Evolutionary conservation across 2,329 filamentous ascomycete genomes (phyloP).

Genomic region (Ascosphaera acerosa): DNA sequence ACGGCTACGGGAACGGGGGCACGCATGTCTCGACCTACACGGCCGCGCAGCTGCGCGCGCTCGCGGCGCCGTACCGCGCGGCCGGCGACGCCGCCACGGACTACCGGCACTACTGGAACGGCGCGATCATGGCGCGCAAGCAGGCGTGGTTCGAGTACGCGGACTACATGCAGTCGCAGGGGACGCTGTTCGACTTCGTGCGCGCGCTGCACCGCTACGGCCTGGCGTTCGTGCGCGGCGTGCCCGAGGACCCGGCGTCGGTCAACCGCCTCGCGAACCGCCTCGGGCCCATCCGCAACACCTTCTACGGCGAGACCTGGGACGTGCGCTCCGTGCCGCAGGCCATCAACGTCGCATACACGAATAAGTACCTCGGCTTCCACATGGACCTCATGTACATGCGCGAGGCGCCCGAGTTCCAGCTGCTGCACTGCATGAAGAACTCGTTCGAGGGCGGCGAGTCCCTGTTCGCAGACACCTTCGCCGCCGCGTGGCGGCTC

Average conservation of each 20-base stretch:
- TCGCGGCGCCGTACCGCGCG: slow-evolving; percentile 6
- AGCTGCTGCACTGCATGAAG: slow-evolving; percentile 70
- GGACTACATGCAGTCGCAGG: slow-evolving; percentile 39
- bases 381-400: slow-evolving; percentile 92
- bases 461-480: slow-evolving; percentile 62
- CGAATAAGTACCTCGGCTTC: slow-evolving; percentile 52
- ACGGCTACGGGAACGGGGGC: slow-evolving; percentile 13
- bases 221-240: slow-evolving; percentile 47
- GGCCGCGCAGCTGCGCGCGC: slow-evolving; percentile 1
- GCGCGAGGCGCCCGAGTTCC: slow-evolving; percentile 49
- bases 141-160: slow-evolving; percentile 37
- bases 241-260: slow-evolving; percentile 40
- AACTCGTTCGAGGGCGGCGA: slow-evolving; percentile 60
- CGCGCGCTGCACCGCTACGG: slow-evolving; percentile 39
- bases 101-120: slow-evolving; percentile 10
- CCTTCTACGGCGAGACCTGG: slow-evolving; percentile 81
- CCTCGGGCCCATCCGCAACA: slow-evolving; percentile 57
- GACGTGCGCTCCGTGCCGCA: slow-evolving; percentile 60
- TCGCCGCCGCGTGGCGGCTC: slow-evolving; percentile 27
- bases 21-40: slow-evolving; percentile 19
- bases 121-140: slow-evolving; percentile 18
- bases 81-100: not conserved
- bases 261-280: slow-evolving; percentile 43
- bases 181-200: slow-evolving; percentile 35
- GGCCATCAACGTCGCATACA: slow-evolving; percentile 85